Evolutionary conservation across 2,329 filamentous ascomycete genomes (phyloP).

Genomic region (Alternaria panax): DNA sequence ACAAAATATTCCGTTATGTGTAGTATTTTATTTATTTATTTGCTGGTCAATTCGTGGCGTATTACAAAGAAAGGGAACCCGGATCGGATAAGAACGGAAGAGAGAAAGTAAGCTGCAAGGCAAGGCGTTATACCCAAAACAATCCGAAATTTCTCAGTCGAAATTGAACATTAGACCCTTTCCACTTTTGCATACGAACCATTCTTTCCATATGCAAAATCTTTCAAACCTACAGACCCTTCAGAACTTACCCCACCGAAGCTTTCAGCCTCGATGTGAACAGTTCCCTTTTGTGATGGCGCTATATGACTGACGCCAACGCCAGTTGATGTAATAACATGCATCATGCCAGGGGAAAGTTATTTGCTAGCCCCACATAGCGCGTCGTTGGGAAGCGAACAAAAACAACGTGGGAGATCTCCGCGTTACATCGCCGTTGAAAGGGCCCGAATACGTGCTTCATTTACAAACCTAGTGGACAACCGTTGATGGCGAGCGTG

Average conservation of each 20-base stretch:
- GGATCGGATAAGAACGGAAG: not conserved
- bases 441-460: not conserved
- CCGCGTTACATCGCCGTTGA: not conserved
- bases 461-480: not conserved
- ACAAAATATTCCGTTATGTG: slow-evolving; percentile 1
- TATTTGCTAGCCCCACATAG: not conserved
- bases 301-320: slow-evolving; percentile 3
- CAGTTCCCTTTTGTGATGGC: not conserved
- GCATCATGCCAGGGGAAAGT: slow-evolving; percentile 2
- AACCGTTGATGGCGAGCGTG: not conserved
- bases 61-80: not conserved
- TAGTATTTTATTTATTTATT: slow-evolving; percentile 5
- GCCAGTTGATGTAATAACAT: not conserved
- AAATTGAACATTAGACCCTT: not conserved
- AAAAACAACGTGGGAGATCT: not conserved
- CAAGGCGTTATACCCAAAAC: slow-evolving; percentile 1
- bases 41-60: not conserved
- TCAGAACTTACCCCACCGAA: not conserved
- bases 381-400: not conserved
- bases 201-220: not conserved
- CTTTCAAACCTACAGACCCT: not conserved
- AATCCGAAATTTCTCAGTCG: not conserved
- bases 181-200: not conserved
- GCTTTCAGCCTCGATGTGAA: not conserved
- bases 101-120: not conserved